phyloP scores from a whole-genome alignment of 73 alveolate genomes.

The Uronychia setigera region DNA sequence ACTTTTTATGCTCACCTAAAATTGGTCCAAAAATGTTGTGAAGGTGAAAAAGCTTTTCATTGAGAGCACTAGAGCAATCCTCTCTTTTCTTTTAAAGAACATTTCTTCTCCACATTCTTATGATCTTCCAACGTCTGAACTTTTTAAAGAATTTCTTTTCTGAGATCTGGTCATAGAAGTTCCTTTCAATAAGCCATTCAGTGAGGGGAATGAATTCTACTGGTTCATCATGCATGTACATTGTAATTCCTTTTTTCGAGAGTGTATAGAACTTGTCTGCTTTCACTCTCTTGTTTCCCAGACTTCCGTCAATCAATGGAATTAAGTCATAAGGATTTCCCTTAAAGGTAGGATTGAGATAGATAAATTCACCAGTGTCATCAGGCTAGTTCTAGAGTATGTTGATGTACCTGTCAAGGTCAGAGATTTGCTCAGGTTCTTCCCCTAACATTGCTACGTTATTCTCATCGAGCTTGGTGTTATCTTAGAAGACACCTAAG shows the following conservation, averaged over 20 bases:
- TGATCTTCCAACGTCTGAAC: slow-evolving; percentile 84
- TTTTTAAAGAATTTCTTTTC: slow-evolving; percentile 73
- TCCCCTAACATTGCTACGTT: background rate
- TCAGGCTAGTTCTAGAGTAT: slow-evolving; percentile 57
- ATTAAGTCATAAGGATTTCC: slow-evolving; percentile 63
- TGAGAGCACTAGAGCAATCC: slow-evolving; percentile 57
- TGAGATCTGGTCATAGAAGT: slow-evolving; percentile 65
- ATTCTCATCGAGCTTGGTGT: background rate
- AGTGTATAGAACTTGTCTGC: slow-evolving; percentile 74
- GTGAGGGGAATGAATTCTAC: slow-evolving; percentile 78
- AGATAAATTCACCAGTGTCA: slow-evolving; percentile 66
- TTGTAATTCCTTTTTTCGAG: slow-evolving; percentile 82
- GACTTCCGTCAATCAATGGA: slow-evolving; percentile 59
- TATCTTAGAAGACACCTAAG: background rate
- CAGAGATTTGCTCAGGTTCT: slow-evolving; percentile 20
- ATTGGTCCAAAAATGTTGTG: slow-evolving; percentile 71
- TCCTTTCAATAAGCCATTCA: slow-evolving; percentile 82
- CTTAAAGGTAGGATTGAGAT: slow-evolving; percentile 37
- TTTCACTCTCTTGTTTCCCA: slow-evolving; percentile 21
- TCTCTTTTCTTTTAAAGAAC: slow-evolving; percentile 76
- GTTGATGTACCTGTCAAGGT: slow-evolving; percentile 40
- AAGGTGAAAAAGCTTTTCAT: slow-evolving; percentile 74
- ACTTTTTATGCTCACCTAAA: slow-evolving; percentile 56
- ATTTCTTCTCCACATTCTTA: slow-evolving; percentile 85
- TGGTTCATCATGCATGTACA: slow-evolving; percentile 83